A percentile compares a stretch with the other conserved stretches of the same genome.
phyloP scores from a whole-genome alignment of 305 asterid species.

The Rubia balearica region DNA sequence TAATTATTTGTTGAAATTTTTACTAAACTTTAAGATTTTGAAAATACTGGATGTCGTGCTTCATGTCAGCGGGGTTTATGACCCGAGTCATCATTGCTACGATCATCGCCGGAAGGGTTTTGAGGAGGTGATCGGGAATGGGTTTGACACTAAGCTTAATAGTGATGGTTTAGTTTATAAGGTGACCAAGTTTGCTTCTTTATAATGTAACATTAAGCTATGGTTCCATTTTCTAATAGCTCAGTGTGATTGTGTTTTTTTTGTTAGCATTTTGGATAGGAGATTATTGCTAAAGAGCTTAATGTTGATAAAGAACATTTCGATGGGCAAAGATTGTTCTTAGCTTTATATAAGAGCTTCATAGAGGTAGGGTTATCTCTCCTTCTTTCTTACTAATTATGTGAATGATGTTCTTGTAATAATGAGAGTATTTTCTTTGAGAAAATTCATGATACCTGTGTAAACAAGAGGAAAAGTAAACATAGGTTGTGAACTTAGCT shows the following conservation, averaged over 20 bases:
- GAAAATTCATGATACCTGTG: no score
- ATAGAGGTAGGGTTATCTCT: slow-evolving; percentile 21
- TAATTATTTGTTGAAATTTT: slow-evolving; percentile 10
- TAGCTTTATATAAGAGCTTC: slow-evolving; percentile 57
- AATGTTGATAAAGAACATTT: slow-evolving; percentile 71
- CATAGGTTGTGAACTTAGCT: no score
- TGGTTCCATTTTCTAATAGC: no score
- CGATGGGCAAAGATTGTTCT: slow-evolving; percentile 72
- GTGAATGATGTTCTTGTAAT: no score
- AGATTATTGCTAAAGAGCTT: slow-evolving; percentile 88
- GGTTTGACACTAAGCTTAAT: slow-evolving; percentile 26
- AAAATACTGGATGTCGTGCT: slow-evolving; percentile 82
- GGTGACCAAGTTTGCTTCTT: no score
- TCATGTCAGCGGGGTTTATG: slow-evolving; percentile 81
- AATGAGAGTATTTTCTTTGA: no score
- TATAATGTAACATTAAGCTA: no score
- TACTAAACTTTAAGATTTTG: slow-evolving; percentile 32
- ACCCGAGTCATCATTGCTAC: slow-evolving; percentile 52
- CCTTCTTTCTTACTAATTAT: background rate
- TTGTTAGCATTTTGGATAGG: slow-evolving; percentile 37
- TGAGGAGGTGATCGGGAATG: slow-evolving; percentile 71
- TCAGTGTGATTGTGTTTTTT: no score
- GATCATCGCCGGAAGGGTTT: slow-evolving; percentile 97
- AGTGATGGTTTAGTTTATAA: no score
- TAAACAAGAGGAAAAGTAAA: no score